Evolutionary conservation across 192 early-diverging fungal genomes (phyloP).

Genomic region (Kappamyces sp.): DNA sequence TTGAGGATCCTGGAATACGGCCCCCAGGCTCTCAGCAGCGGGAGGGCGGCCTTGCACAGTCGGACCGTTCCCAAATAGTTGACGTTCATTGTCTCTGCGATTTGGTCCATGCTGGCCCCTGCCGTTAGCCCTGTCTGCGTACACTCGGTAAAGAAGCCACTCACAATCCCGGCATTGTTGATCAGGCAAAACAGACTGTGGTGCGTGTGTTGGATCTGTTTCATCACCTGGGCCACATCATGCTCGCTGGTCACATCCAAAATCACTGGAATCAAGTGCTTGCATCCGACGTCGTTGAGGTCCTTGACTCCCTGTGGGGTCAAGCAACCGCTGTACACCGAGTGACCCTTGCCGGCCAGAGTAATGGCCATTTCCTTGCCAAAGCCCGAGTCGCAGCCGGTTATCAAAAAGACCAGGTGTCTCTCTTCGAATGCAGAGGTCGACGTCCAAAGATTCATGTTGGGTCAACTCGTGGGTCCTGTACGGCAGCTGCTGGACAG

Average conservation of each 20-base stretch:
- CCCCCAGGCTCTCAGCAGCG: not conserved
- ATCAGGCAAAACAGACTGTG: conserved; percentile 3
- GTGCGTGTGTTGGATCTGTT: conserved; percentile 7
- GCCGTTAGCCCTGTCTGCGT: no score
- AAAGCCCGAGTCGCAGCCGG: no score
- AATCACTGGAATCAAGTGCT: not conserved
- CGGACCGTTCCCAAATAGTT: conserved; percentile 4
- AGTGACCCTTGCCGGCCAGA: no score
- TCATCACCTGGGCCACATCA: not conserved
- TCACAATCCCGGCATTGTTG: conserved; percentile 11
- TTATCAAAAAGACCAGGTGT: no score
- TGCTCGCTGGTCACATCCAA: not conserved
- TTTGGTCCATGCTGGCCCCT: conserved; percentile 5
- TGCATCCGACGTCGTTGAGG: not conserved
- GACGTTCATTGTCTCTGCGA: conserved; percentile 5
- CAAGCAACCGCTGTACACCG: no score
- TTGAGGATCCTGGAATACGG: conserved; percentile 6
- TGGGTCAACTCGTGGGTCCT: no score
- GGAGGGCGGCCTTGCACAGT: conserved; percentile 7
- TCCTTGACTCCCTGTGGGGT: not conserved
- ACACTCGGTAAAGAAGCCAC: not conserved
- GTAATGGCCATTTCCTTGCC: no score
- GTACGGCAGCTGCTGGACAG: no score
- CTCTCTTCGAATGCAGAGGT: no score
- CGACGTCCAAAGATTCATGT: no score